These are phyloP conservation scores for Penicillium oxalicum DNA, from an alignment of 2,329 filamentous ascomycete genomes.

Conservation along the genomic window DNA sequence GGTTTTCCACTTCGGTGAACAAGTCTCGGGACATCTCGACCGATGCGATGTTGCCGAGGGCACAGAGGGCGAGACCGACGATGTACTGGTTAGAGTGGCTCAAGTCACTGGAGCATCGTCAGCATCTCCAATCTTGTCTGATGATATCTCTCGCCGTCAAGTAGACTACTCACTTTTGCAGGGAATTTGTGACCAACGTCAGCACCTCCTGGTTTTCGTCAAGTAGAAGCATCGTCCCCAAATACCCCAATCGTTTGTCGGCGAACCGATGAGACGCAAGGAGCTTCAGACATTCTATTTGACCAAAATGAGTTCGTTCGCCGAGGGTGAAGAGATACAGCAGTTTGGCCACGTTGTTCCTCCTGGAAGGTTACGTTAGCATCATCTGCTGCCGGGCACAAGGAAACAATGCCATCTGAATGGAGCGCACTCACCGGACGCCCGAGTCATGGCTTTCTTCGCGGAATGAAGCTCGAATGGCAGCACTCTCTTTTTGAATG, in stretches of 20 bases:
- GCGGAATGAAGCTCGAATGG: conserved; percentile 93
- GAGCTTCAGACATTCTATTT: conserved; percentile 98
- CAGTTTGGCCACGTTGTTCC: conserved; percentile 98
- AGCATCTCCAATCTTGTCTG: conserved; percentile 22
- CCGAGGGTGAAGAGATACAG: conserved; percentile 97
- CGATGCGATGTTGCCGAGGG: conserved; percentile 94
- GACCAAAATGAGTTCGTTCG: conserved; percentile 95
- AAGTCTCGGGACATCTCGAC: conserved; percentile 97
- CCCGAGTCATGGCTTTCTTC: conserved; percentile 93
- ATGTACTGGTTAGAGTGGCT: conserved; percentile 98
- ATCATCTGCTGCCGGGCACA: conserved; percentile 1
- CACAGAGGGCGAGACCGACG: conserved; percentile 91
- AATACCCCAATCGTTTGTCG: conserved; percentile 91
- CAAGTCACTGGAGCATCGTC: conserved; percentile 62
- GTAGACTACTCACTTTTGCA: conserved; percentile 74
- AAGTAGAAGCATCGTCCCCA: conserved; percentile 90
- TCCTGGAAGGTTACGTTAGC: conserved; percentile 49
- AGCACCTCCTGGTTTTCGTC: conserved; percentile 99
- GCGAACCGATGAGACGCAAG: conserved; percentile 94
- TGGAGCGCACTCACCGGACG: conserved; percentile 60
- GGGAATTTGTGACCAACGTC: conserved; percentile 92
- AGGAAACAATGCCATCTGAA: conserved; percentile 1
- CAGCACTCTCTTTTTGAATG: conserved; percentile 97
- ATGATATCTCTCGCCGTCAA: neutral
- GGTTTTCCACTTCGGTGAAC: conserved; percentile 89